These are phyloP conservation scores for Lactarius hengduanensis DNA, from an alignment of 768 basidiomycete species.

Conservation along the genomic window DNA sequence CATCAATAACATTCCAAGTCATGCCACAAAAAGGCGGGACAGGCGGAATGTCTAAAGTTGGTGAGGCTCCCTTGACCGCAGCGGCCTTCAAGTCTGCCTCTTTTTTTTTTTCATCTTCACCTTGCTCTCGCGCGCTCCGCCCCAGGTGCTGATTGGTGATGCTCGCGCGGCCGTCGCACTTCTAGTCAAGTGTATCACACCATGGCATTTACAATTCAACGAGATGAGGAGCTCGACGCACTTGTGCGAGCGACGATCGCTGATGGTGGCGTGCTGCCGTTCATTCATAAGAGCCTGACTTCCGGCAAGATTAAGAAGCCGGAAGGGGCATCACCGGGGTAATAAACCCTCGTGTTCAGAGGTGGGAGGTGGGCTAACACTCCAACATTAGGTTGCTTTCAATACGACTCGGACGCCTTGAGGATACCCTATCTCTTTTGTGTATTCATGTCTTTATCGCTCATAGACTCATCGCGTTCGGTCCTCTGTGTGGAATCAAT, in stretches of 20 bases:
- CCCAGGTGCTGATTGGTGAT: background rate
- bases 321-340: background rate
- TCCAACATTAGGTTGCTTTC: too few species aligned
- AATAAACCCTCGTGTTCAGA: too few species aligned
- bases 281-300: constrained; percentile 85
- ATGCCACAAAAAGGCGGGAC: constrained; percentile 7
- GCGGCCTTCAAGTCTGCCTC: background rate
- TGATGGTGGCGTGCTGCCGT: constrained; percentile 84
- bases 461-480: background rate
- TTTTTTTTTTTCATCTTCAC: too few species aligned
- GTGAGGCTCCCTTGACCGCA: too few species aligned
- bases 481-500: background rate
- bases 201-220: background rate
- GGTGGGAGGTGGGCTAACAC: too few species aligned
- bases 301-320: constrained; percentile 37
- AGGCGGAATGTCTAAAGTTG: background rate
- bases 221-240: background rate
- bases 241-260: constrained; percentile 87
- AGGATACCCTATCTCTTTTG: too few species aligned
- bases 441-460: constrained; percentile 4
- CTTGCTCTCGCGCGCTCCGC: background rate
- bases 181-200: constrained; percentile 60
- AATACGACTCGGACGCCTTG: too few species aligned
- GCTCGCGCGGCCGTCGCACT: background rate
- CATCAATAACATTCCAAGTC: too few species aligned